Base-by-base conservation (phyloP, 495 filamentous ascomycete genomes). In the Emericellopsis terricola region DNA sequence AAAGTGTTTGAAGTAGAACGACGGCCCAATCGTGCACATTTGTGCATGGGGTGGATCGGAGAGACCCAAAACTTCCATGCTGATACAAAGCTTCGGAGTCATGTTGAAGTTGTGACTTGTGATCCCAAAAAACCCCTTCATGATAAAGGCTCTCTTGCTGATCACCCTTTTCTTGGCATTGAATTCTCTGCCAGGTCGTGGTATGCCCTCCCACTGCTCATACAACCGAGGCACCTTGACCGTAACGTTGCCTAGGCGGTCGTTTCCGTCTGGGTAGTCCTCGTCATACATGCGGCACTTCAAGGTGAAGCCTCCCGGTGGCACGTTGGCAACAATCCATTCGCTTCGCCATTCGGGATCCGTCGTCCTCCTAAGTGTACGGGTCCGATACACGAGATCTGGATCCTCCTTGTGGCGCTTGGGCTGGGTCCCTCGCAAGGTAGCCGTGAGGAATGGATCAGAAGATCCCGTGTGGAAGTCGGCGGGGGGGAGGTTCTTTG, bases 311-410 rank as follows among this genome's bases (percentile, higher is more conserved):
- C 86, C 86, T 1, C 66, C 69, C 0, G 70, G 56, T 0, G 86
- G 83, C 0, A 96, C 65, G 43, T 92, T 86, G 30, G 80, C 77
- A 20, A 96, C 74, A 23, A 81, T 69, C 87, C 87, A 96, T 20
- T 81, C 71, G 14, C 69, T 65, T 27, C 92, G 69, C 87, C 87
- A 96, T 13, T 55, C 60, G 0, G 87, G 83, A 41, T 89, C 67
- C 5, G 65, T 70, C 26, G 65, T 71, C 33, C 59, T 70, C 29
- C 73, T 71, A 9, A 86, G 52, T 0, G 87, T 94, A 0, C 66
- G 71, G 0, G 84, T 91, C 3, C 87, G 73, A 40, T 76, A 72
- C n/a, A 58, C 55, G 19, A 89, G 52, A 3, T 64, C 52, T 0
- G 82, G 78, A 43, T 83, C 76, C 50, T 89, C 76, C 42, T 81